phyloP scores from a whole-genome alignment of 2,329 filamentous ascomycete genomes.

The Fusarium ramigenum region DNA sequence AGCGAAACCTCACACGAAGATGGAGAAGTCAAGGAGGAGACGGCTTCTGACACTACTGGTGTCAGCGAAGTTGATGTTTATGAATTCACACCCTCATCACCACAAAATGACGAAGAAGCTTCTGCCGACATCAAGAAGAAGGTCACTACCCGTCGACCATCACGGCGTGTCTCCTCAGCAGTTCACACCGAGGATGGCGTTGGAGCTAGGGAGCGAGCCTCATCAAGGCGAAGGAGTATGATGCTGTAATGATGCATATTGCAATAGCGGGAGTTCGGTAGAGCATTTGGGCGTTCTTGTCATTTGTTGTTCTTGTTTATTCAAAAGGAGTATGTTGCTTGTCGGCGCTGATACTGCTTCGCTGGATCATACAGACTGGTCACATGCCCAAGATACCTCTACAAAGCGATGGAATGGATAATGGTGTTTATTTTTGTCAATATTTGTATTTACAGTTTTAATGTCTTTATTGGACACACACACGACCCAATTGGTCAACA shows the following conservation, averaged over 20 bases:
- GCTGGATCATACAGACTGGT: constrained; percentile 43
- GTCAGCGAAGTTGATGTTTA: constrained; percentile 59
- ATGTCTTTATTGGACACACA: constrained; percentile 27
- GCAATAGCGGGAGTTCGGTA: constrained; percentile 35
- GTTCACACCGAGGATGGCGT: constrained; percentile 49
- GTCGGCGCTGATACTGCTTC: constrained; percentile 39
- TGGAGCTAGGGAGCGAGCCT: constrained; percentile 44
- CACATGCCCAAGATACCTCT: constrained; percentile 48
- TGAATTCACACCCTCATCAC: constrained; percentile 62
- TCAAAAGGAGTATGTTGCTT: constrained; percentile 38
- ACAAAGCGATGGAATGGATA: constrained; percentile 47
- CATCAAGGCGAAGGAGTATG: constrained; percentile 64
- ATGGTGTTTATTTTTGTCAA: constrained; percentile 40
- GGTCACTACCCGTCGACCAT: constrained; percentile 46
- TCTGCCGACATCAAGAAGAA: constrained; percentile 36
- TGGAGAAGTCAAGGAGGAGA: constrained; percentile 20
- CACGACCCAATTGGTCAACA: constrained; percentile 32
- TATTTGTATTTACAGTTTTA: constrained; percentile 47
- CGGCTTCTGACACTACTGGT: constrained; percentile 33
- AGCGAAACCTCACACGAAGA: constrained; percentile 20
- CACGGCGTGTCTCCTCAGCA: constrained; percentile 53
- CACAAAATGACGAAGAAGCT: constrained; percentile 48
- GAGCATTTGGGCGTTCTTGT: constrained; percentile 41
- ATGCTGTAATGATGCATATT: constrained; percentile 59
- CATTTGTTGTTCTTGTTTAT: constrained; percentile 35